Percentiles rank a stretch among this genome's conserved stretches.
These are phyloP conservation scores for Metarhizium album DNA, from an alignment of 2,329 filamentous ascomycete species.

Conservation along the genomic window DNA sequence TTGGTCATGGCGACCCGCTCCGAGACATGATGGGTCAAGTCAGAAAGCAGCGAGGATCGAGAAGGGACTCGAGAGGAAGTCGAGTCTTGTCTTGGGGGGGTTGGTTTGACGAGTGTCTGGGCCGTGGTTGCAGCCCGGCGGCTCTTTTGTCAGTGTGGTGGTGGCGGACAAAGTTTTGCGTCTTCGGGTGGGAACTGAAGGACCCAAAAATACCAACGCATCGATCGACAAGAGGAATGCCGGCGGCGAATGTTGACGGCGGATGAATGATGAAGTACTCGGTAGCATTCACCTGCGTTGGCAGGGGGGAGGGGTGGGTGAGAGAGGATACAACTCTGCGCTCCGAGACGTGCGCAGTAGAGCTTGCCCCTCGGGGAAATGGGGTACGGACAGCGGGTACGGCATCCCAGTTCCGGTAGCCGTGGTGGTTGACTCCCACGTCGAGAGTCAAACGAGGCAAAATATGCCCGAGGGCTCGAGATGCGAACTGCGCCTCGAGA, in stretches of 20 bases:
- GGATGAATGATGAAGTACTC: conserved; percentile 2
- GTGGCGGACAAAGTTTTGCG: conserved; percentile 3
- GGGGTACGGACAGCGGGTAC: background rate
- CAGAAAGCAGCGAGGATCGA: conserved; percentile 1
- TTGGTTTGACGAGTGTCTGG: conserved; percentile 7
- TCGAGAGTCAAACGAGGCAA: no score
- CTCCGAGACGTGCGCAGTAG: background rate
- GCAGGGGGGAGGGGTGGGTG: conserved; percentile 1
- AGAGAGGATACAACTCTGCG: background rate
- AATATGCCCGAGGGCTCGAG: no score
- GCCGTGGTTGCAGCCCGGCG: conserved; percentile 13
- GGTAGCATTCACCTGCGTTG: background rate
- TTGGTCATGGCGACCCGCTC: conserved; percentile 27
- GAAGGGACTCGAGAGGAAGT: conserved; percentile 5
- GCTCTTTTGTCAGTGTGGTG: conserved; percentile 16
- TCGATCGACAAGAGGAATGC: background rate
- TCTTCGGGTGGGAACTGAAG: conserved; percentile 4
- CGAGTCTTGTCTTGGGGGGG: conserved; percentile 3
- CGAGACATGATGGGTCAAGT: conserved; percentile 17
- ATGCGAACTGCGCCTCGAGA: background rate
- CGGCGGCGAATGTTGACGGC: background rate
- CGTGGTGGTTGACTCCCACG: no score
- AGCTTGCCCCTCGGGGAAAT: no score
- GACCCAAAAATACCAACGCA: background rate
- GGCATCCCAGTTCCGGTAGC: background rate